Conservation (phyloP, 2,329 filamentous ascomycete species). For the Fonsecaea pugnacius region DNA sequence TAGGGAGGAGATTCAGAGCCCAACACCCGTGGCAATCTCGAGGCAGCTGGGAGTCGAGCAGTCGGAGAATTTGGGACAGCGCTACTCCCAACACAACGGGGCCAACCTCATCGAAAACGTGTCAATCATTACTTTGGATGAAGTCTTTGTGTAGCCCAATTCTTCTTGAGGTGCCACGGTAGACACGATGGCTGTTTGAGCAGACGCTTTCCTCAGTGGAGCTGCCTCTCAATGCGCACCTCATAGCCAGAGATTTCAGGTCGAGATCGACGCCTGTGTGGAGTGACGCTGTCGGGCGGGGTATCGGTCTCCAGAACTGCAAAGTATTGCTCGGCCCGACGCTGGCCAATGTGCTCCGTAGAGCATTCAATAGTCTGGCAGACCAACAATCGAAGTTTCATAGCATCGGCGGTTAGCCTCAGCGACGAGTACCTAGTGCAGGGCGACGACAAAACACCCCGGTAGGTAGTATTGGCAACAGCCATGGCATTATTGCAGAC, state of each 20-base stretch:
- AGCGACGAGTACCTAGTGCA: neutral
- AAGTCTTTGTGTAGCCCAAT: neutral
- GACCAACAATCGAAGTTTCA: slow-evolving; percentile 3
- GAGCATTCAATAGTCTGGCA: neutral
- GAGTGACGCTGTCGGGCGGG: neutral
- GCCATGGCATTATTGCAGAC: neutral
- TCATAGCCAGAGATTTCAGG: slow-evolving; percentile 1
- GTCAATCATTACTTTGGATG: neutral
- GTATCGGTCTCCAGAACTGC: slow-evolving; percentile 10
- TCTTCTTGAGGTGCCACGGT: slow-evolving; percentile 4
- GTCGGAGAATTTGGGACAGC: neutral
- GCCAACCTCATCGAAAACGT: slow-evolving; percentile 2
- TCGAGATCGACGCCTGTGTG: slow-evolving; percentile 5
- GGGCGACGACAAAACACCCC: slow-evolving; percentile 10
- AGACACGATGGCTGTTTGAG: slow-evolving; percentile 4
- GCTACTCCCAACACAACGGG: neutral
- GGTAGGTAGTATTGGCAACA: neutral
- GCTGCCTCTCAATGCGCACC: neutral
- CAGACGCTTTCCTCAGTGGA: slow-evolving; percentile 6
- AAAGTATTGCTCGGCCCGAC: slow-evolving; percentile 17
- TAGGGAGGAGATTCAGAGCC: neutral
- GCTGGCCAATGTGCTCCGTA: slow-evolving; percentile 3
- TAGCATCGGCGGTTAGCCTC: neutral
- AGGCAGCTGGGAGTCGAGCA: neutral
- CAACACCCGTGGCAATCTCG: neutral